Evolutionary conservation across 345 rosid genomes (phyloP), one percentile per base, ranked within the genome.

Genomic region (Erysimum cheiranthoides): DNA sequence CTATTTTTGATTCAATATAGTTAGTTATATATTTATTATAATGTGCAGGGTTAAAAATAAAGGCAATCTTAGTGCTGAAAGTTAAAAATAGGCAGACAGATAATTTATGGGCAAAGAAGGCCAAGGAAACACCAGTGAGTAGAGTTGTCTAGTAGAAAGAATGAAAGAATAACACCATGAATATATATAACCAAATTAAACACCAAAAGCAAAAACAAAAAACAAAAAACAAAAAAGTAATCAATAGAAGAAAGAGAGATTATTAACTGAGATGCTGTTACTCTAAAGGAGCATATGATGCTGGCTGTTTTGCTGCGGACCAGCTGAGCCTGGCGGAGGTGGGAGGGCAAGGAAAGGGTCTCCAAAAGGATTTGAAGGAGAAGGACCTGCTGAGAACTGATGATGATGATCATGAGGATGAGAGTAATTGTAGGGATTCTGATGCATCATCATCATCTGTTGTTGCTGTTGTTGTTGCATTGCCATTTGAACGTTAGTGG

Each of bases 401-500:
- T 78, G 82, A 61, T 83, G 85, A 6, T 42, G 35, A 11, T 61
- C 50, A 13, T 75, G 61, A 50, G 68, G 73, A 10, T 61, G 47
- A 39, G 56, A 38, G 77, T 78, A 73, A 12, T 67, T 76, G 28
- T 67, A 70, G 14, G 88, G 86, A 16, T 72, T 81, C 1, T 81
- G 77, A 40, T 68, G 45, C 73, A 62, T 79, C 75, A 70, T 78
- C 73, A 60, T 78, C 70, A 66, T 78, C 34, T 77, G 76, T 27
- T 82, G 83, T 27, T 81, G 84, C 10, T 85, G 93, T 6, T 82
- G 87, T 31, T 87, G 84, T 0, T 90, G 92, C 78, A 87, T 47
- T 13, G 92, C 90, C 95, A 96, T 87, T 66, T 93, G 98, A 64
- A 96, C 99, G 35, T 84, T 86, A 1, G 93, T 77, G 7, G 97